Base-by-base conservation (phyloP, 371 early-diverging fungal species). In the Saksenaea vasiformis region DNA sequence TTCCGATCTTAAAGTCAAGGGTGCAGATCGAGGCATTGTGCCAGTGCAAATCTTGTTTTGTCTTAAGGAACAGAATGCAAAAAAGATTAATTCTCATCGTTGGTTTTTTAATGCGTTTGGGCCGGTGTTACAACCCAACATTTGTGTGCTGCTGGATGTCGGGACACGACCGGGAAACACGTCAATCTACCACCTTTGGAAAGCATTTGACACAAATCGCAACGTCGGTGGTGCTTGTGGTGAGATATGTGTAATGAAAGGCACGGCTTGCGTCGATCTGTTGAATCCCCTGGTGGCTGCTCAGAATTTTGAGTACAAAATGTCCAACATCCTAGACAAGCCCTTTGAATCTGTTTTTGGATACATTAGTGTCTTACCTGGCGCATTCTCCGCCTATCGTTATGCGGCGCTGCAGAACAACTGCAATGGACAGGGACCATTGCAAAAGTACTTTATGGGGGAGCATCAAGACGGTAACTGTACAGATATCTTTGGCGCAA, bases 31-130 rank as follows among this genome's bases (percentile, higher is more conserved):
- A 26, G 90, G 89, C 15, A 79, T 86, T 62, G 91, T 93, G 14
- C 95, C 95, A 19, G 86, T 88, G 8, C 95, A 94, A 74, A 82
- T 92, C 15, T 58, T 94, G 41, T 93, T 93, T 72, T 91, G 90
- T 67, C 73, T 94, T 28, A 94, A 94, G 76, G 88, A 88, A 64
- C 77, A 87, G 61, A 88, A 87, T 56, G 82, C 83, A 36, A 89
- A 90, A 69, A 87, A 91, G 70, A 90, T 94, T 76, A 94, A 94
- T 75, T 92, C 92, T 15, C 95, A 94, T 70, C 87, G 93, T 39
- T 94, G 95, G 95, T 92, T 93, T 78, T 93, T 93, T 72, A 92
- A 93, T 67, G 93, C 93, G 3, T 90, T 94, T 66, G 91, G 93
- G 2, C 83, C 80, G 9, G 78, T 92, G 34, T 64, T 94, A 35